Evolutionary conservation across 192 early-diverging fungal genomes (phyloP), one percentile per base, ranked within the genome.

Genomic region (Coemansia sp.): DNA sequence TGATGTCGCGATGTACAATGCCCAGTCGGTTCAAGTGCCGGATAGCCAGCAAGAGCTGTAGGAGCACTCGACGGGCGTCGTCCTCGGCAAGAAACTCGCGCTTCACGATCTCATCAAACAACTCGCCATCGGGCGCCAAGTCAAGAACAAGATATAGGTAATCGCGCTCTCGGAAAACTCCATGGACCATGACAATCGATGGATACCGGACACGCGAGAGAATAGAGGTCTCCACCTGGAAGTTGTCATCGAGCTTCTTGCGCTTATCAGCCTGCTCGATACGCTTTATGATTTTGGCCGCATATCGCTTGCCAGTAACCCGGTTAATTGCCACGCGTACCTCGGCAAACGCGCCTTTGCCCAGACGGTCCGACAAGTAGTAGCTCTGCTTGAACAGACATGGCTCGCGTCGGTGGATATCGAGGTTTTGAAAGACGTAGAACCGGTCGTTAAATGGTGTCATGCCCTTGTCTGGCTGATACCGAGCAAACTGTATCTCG

Each of bases 31-130:
- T 90, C 38, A 90, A 87, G 71, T 89, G 87, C 53, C 90, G 76
- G 49, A 96, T 86, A 2, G 94, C 94, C 43, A 87, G 66, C 35
- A 96, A 80, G 6, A 98, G 81, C 77, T 94, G 91, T 37, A 87
- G 85, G 63, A 98, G 85, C 28, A 98, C 88, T 21, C 84, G 86
- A 0, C 93, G 86, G 14, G 93, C 85, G 42, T 97, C 92, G 33
- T 75, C 63, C 79, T 98, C 96, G 33, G 86, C 79, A 61, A 94
- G 88, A 42, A 82, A 87, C 57, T 90, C 88, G 30, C 89, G 88
- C 33, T 87, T 88, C 26, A 92, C 89, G 62, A 98, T 95, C 38
- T 91, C 89, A 65, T 96, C 95, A 80, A 98, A 98, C 16, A 98
- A 80, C 75, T 98, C 96, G 55, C 95, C 95, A 64, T 92, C 94